Base-by-base conservation (phyloP, 768 basidiomycete species). In the Fistulinella prunicolor region DNA sequence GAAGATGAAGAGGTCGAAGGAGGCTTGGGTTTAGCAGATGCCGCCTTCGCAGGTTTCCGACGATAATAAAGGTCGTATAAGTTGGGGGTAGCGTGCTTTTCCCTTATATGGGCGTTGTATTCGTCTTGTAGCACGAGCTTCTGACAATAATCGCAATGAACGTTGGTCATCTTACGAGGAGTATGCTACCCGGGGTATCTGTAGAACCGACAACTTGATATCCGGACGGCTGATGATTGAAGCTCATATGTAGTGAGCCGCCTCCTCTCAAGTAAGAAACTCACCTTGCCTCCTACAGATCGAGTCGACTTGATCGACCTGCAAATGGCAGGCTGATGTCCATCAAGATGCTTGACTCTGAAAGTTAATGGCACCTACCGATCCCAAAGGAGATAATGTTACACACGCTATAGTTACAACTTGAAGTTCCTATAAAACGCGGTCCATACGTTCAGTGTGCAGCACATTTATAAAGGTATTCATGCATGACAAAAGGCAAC, bases 111-210 rank as follows among this genome's bases (percentile, higher is more conserved):
- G 7, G 28, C 0, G 45, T 55, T 51, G 32, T 44, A 44, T 4
- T 49, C 23, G 28, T 13, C 12, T 26, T 53, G 54, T 2, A 24
- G 42, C 9, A 63, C 8, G 28, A 10, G 10, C 24, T 37, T 34
- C 0, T 45, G 17, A n/a, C 62, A 64, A 30, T 57, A 55, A 30
- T 1, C 0, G 34, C 62, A 63, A 9, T 14, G 2, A 39, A 62
- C 9, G 30, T 24, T 42, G 23, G 20, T 10, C 57, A 58, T 61
- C 13, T n/a, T 21, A 22, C 9, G 9, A 23, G 7, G 19, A 54
- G 12, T 32, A 23, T 10, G n/a, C 9, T 2, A 16, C 13, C n/a
- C n/a, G n/a, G 35, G 26, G n/a, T 34, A 20, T 57, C 38, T 57
- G 20, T 14, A 21, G 14, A 4, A 20, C 17, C 22, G 23, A 24